phyloP scores from a whole-genome alignment of 345 rosid genomes.

The Brassica napus region Da-Ae NC_063442.1:2776001-2776500 shows the following conservation, averaged over 20 bases:
- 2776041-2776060: conserved; percentile 89
- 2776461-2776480: neutral
- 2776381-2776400: neutral
- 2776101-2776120: conserved; percentile 77
- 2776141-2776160: conserved; percentile 77
- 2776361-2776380: neutral
- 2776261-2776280: too few species aligned
- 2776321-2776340: conserved; percentile 1
- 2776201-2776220: conserved; percentile 85
- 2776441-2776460: neutral
- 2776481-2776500: neutral
- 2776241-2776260: conserved; percentile 76
- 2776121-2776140: conserved; percentile 76
- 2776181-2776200: conserved; percentile 73
- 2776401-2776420: neutral
- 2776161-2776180: conserved; percentile 75
- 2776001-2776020: conserved; percentile 67
- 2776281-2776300: neutral
- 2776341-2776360: conserved; percentile 1
- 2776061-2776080: conserved; percentile 76
- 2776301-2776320: neutral
- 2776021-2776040: conserved; percentile 90
- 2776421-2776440: neutral
- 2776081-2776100: conserved; percentile 89
- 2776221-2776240: conserved; percentile 61